Evolutionary conservation across 768 basidiomycete species (phyloP).

Genomic region (Pholiota conissans): DNA sequence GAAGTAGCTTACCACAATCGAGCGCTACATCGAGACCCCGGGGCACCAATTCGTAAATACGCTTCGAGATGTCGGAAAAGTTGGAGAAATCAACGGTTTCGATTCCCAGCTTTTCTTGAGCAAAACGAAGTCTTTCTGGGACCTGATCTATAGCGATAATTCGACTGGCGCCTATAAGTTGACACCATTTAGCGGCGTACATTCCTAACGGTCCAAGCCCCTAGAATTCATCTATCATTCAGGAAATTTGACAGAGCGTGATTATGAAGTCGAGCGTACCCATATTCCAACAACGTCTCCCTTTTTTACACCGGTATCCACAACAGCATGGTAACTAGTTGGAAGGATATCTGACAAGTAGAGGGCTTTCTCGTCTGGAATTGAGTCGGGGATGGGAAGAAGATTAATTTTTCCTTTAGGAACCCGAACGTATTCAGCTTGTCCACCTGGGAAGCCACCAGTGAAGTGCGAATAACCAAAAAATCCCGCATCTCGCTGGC

Average conservation of each 20-base stretch:
- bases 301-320: conserved; percentile 70
- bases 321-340: conserved; percentile 73
- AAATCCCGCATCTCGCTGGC: conserved; percentile 68
- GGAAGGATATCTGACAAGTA: conserved; percentile 65
- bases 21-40: conserved; percentile 65
- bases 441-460: conserved; percentile 72
- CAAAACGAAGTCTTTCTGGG: conserved; percentile 44
- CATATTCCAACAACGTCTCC: conserved; percentile 74
- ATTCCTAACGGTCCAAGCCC: conserved; percentile 70
- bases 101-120: conserved; percentile 44
- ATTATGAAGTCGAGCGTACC: conserved; percentile 42
- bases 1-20: conserved; percentile 43
- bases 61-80: conserved; percentile 47
- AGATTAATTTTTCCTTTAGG: conserved; percentile 74
- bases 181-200: conserved; percentile 58
- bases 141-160: conserved; percentile 73
- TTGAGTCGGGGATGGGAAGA: conserved; percentile 62
- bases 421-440: conserved; percentile 74
- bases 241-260: no score
- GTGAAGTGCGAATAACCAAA: conserved; percentile 74
- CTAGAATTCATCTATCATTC: conserved; percentile 23
- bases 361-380: conserved; percentile 61
- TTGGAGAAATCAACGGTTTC: conserved; percentile 62
- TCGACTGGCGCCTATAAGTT: conserved; percentile 66
- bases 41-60: conserved; percentile 59